Evolutionary conservation across 2,329 filamentous ascomycete species (phyloP).

Genomic region (Trichoderma harzianum): DNA sequence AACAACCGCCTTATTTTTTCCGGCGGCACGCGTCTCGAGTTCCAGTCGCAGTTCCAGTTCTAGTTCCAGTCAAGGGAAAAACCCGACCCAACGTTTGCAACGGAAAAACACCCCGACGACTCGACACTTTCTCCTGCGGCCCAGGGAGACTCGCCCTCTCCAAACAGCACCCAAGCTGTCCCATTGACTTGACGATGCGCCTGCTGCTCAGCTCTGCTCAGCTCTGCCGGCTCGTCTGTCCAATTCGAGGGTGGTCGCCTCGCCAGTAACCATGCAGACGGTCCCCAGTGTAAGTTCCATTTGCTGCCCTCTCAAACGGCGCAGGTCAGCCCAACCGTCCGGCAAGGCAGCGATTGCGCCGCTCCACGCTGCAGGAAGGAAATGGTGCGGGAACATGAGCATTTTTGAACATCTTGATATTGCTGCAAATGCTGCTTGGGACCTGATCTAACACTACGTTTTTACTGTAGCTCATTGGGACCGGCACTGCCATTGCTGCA

Average conservation of each 20-base stretch:
- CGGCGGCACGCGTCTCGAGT: conserved; percentile 4
- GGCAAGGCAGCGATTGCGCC: conserved; percentile 2
- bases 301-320: conserved; percentile 12
- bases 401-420: neutral
- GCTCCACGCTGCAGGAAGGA: neutral
- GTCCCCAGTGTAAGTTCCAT: conserved; percentile 47
- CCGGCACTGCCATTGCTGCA: conserved; percentile 59
- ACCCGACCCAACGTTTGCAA: neutral
- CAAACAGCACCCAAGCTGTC: conserved; percentile 8
- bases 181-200: conserved; percentile 28
- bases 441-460: conserved; percentile 18
- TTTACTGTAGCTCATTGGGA: conserved; percentile 53
- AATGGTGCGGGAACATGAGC: neutral
- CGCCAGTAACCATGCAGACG: conserved; percentile 50
- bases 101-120: neutral
- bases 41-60: neutral
- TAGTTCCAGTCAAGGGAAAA: neutral
- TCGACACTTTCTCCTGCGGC: neutral
- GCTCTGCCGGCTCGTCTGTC: conserved; percentile 27
- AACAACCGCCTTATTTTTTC: neutral
- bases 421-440: neutral
- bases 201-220: conserved; percentile 21
- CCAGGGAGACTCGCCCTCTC: neutral
- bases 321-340: conserved; percentile 4
- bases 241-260: conserved; percentile 33